Conservation (phyloP, 2,329 filamentous ascomycete genomes). For the Bipolaris bicolor region DNA sequence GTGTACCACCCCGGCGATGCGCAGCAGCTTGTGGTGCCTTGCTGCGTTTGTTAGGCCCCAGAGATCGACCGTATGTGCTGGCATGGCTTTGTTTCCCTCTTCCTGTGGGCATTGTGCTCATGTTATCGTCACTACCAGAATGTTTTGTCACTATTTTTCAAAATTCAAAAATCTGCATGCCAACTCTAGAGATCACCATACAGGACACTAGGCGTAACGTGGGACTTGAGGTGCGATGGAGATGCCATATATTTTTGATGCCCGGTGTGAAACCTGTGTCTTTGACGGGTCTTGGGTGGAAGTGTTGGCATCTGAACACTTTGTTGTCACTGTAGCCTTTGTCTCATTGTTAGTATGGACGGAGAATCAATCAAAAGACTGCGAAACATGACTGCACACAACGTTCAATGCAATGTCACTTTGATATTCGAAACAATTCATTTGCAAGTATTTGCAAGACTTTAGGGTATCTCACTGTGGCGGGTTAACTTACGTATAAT, state of each 20-base stretch:
- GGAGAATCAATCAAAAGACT: background rate
- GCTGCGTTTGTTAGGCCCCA: background rate
- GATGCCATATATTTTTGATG: background rate
- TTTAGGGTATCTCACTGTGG: slow-evolving; percentile 41
- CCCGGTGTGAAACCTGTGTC: background rate
- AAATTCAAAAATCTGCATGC: background rate
- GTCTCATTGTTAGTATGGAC: slow-evolving; percentile 6
- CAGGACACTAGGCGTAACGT: background rate
- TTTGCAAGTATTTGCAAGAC: slow-evolving; percentile 13
- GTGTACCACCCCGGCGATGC: slow-evolving; percentile 39
- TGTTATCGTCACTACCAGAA: background rate
- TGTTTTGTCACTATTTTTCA: background rate
- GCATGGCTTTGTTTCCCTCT: slow-evolving; percentile 18
- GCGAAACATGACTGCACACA: background rate
- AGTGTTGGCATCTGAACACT: background rate
- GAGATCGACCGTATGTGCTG: slow-evolving; percentile 2
- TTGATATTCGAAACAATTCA: slow-evolving; percentile 2
- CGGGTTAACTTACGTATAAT: slow-evolving; percentile 27
- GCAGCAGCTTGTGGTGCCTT: slow-evolving; percentile 23
- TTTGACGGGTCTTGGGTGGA: slow-evolving; percentile 5
- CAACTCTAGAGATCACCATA: background rate
- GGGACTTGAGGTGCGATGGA: too few species aligned
- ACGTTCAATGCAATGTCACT: background rate
- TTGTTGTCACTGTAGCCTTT: slow-evolving; percentile 11
- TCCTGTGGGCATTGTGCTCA: slow-evolving; percentile 26